Conservation (phyloP, 345 rosid genomes). For the Raphanus raphanistrum region DNA sequence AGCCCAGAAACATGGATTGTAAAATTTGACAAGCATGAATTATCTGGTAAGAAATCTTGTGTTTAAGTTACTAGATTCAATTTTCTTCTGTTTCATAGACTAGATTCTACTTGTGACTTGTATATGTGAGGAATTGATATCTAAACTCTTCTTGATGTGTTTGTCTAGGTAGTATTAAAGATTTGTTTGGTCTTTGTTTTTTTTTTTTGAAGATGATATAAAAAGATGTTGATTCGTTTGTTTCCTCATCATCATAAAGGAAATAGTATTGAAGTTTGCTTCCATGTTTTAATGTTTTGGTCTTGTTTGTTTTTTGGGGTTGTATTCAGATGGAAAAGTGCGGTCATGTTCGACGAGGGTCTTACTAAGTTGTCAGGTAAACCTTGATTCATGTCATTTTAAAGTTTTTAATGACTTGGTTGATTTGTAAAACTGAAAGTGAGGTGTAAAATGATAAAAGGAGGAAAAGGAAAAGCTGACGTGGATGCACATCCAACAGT, state of each 20-base stretch:
- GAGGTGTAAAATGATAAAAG: slow-evolving; percentile 12
- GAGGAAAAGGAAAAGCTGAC: slow-evolving; percentile 32
- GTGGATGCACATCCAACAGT: slow-evolving; percentile 40
- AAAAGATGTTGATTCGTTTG: background rate
- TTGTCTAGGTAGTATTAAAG: background rate
- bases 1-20: slow-evolving; percentile 70
- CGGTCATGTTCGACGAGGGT: slow-evolving; percentile 35
- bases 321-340: slow-evolving; percentile 31
- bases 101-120: background rate
- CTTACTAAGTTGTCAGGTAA: slow-evolving; percentile 34
- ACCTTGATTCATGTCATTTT: slow-evolving; percentile 11
- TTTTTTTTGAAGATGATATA: background rate
- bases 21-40: slow-evolving; percentile 76
- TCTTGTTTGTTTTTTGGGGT: slow-evolving; percentile 6
- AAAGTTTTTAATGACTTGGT: background rate
- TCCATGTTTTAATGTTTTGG: slow-evolving; percentile 7
- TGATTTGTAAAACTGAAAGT: slow-evolving; percentile 17
- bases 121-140: background rate
- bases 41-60: slow-evolving; percentile 51
- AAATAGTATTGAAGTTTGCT: background rate
- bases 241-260: background rate
- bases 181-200: background rate
- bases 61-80: background rate
- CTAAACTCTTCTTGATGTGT: background rate
- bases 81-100: background rate